Evolutionary conservation across 2,329 filamentous ascomycete species (phyloP).

Genomic region (Apiospora rasikravindrae): DNA sequence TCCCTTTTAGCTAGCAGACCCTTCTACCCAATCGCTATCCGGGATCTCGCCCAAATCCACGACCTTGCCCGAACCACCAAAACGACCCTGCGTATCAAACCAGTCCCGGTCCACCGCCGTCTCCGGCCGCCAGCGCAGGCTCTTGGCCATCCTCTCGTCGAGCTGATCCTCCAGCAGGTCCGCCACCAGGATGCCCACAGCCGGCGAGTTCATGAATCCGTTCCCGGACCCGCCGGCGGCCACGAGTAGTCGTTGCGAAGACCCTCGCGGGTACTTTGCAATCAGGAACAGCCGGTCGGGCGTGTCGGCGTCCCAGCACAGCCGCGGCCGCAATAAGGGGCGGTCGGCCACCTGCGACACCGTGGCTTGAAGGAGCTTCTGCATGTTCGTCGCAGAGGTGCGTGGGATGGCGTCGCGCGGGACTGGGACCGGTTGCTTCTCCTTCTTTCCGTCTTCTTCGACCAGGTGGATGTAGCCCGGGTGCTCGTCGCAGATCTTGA

Average conservation of each 20-base stretch:
- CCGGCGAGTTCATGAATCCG: conserved; percentile 58
- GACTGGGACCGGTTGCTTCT: background rate
- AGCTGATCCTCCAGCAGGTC: conserved; percentile 52
- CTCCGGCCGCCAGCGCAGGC: conserved; percentile 58
- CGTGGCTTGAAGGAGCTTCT: conserved; percentile 53
- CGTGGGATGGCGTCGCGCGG: conserved; percentile 47
- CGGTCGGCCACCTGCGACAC: conserved; percentile 58
- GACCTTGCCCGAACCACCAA: conserved; percentile 51
- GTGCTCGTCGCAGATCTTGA: conserved; percentile 61
- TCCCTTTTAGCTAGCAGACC: background rate
- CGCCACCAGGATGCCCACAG: conserved; percentile 54
- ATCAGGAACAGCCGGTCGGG: conserved; percentile 59
- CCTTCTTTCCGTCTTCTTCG: background rate
- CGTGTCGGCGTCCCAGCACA: conserved; percentile 64
- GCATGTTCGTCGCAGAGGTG: conserved; percentile 51
- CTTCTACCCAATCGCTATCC: background rate
- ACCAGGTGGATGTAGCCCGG: conserved; percentile 60
- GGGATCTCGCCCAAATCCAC: conserved; percentile 47
- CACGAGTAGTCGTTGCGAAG: conserved; percentile 44
- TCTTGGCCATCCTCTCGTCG: conserved; percentile 46
- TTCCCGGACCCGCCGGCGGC: conserved; percentile 58
- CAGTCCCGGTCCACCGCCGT: conserved; percentile 46
- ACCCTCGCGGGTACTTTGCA: conserved; percentile 47
- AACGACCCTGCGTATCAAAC: conserved; percentile 52
- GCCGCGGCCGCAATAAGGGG: conserved; percentile 52